Evolutionary conservation across 331 rosid genomes (phyloP), one percentile per base, ranked within the genome.

Genomic region (Rosa hybrid): DNA sequence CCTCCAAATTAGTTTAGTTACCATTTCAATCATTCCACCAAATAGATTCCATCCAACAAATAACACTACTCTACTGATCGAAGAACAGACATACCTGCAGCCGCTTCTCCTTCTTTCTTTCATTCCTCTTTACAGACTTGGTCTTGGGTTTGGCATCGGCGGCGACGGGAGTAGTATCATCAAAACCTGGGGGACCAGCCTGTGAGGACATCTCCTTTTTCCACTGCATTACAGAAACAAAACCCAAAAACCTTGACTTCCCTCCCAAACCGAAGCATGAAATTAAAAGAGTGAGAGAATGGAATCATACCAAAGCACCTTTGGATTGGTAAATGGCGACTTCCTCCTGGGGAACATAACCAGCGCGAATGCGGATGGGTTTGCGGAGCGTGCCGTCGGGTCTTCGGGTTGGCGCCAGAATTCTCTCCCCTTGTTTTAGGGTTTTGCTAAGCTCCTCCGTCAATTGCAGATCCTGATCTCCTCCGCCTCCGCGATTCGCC

Each of bases 371-470:
- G 72, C 97, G 94, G 73, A 89, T 81, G 65, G 91, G 86, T 77
- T 93, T 96, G 0, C 98, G 92, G 77, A 86, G 88, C 65, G 98
- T 92, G 9, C 98, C 98, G 71, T 94, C 98, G 51, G 98, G 99
- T 45, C 99, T 76, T 27, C 97, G 84, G 1, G 94, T 91, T 56
- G 98, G 97, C 17, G 84, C 97, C 41, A 96, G 76, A 65, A 96
- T 80, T 69, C 97, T 90, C 84, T 96, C 98, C 20, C 98, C 99
- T 78, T 95, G 90, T 62, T 91, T 95, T 75, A 91, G 93, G 89
- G 81, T 83, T 91, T 89, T 90, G 77, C 78, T 82, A 0, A 88
- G 83, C 39, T 88, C 97, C 51, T 68, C 81, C 65, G 30, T 59
- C 82, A 80, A 30, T 41, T 87, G 68, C 71, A 71, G 69, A 6